Evolutionary conservation across 1,139 yeast species (phyloP).

Genomic region (Saccharomyces pastorianus): DNA sequence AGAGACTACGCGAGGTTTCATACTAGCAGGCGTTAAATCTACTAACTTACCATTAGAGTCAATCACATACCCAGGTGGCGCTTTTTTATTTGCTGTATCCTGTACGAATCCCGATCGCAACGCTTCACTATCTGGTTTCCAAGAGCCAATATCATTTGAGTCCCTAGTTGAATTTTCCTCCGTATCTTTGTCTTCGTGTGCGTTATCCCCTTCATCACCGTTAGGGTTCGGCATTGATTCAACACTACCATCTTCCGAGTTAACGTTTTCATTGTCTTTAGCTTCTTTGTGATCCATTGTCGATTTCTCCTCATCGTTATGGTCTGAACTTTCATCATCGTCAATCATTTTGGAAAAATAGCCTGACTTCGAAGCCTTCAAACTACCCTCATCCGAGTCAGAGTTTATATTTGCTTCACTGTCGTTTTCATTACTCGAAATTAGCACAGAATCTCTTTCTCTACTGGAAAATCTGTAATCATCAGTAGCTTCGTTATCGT

Average conservation of each 20-base stretch:
- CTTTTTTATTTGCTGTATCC: conserved; percentile 21
- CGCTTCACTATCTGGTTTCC: conserved; percentile 30
- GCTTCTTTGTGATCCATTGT: neutral
- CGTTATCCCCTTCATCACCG: neutral
- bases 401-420: conserved; percentile 1
- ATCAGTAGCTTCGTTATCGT: conserved; percentile 2
- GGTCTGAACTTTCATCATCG: conserved; percentile 4
- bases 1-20: conserved; percentile 24
- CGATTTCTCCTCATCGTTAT: neutral
- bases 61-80: conserved; percentile 28
- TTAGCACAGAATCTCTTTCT: conserved; percentile 12
- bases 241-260: neutral
- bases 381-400: conserved; percentile 9
- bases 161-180: neutral
- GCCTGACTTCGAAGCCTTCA: conserved; percentile 19
- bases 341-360: conserved; percentile 21
- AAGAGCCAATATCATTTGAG: conserved; percentile 4
- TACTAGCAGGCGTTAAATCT: conserved; percentile 25
- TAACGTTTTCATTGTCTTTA: neutral
- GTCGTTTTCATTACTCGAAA: conserved; percentile 1
- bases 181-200: neutral
- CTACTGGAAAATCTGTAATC: conserved; percentile 11
- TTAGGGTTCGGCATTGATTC: neutral
- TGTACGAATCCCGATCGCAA: conserved; percentile 27
- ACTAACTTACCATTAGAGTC: conserved; percentile 28